Evolutionary conservation across 495 filamentous ascomycete species (phyloP).

Genomic region (Neurospora sp.): DNA sequence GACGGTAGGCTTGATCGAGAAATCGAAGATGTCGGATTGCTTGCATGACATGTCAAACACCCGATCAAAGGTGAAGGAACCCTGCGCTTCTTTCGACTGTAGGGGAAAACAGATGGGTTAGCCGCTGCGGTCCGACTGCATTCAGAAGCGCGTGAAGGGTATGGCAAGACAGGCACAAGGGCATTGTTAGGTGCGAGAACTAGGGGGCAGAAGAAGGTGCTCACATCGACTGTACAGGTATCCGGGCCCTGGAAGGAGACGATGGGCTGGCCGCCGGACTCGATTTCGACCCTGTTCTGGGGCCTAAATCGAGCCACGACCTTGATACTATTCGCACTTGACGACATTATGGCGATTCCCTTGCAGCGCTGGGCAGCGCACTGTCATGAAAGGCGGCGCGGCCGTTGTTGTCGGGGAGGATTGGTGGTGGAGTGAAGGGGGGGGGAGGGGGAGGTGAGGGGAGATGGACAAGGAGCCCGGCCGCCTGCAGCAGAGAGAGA

Average conservation of each 20-base stretch:
- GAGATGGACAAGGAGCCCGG: neutral
- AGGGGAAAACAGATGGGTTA: neutral
- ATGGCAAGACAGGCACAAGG: neutral
- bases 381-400: conserved; percentile 18
- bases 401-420: conserved; percentile 4
- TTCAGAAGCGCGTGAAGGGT: neutral
- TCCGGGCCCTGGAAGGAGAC: conserved; percentile 81
- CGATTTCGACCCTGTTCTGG: conserved; percentile 86
- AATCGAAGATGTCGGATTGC: conserved; percentile 90
- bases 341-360: conserved; percentile 33
- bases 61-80: conserved; percentile 91
- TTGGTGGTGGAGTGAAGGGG: neutral
- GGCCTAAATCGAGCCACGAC: conserved; percentile 97
- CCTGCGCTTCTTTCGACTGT: conserved; percentile 73
- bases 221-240: conserved; percentile 76
- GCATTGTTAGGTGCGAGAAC: neutral
- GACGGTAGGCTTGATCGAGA: conserved; percentile 89
- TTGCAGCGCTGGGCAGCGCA: conserved; percentile 27
- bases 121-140: neutral
- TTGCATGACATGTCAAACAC: conserved; percentile 87
- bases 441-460: neutral
- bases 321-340: conserved; percentile 48
- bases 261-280: conserved; percentile 82
- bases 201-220: conserved; percentile 19
- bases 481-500: conserved; percentile 1